Evolutionary conservation across 1,139 yeast genomes (phyloP), one percentile per base, ranked within the genome.

Genomic region (Protomyces arabidopsidicola): DNA sequence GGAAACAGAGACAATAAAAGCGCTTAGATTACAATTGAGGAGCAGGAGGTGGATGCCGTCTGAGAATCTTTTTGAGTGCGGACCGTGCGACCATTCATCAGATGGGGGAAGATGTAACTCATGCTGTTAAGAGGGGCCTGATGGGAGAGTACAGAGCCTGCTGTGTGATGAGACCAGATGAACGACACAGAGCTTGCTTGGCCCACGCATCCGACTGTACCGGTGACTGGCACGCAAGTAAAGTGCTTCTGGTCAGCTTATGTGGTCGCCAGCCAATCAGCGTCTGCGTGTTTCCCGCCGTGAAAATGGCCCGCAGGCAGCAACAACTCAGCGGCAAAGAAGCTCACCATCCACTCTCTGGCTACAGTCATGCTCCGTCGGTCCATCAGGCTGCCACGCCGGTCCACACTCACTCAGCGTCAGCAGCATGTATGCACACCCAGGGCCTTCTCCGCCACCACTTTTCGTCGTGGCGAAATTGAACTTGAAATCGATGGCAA

Each of bases 401-500:
- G 16, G 14, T 4, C 42, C 14, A 5, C 16, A 3, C 5, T 36
- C 9, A 4, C 9, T 12, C 42, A 1, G 16, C 42, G 9, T 36
- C 48, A 18, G 24, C 16, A 14, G n/a, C 48, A 42, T 42, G 20
- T 10, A 16, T 14, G 14, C 24, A 52, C 56, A 45, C 42, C 55
- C 31, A 61, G 70, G 42, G 61, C 69, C 27, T 77, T 78, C 69
- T 69, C 75, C 45, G 61, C 70, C 18, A 67, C 76, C 22, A 58
- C 69, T 10, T 62, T 68, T 9, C 69, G 70, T 22, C 67, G 68
- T 22, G 84, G 85, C 42, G 91, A 87, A 61, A 93, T 89, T 55
- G 84, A 83, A 68, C 83, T 89, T 65, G 87, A 90, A 53, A 79
- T 89, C 65, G 96, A 89, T 75, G 95, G 95, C 62, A 82, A 82